A percentile compares a stretch with the other conserved stretches of the same genome.
Evolutionary conservation across 129 eudicot genomes (phyloP).

Genomic region (Flaveria robusta): DNA sequence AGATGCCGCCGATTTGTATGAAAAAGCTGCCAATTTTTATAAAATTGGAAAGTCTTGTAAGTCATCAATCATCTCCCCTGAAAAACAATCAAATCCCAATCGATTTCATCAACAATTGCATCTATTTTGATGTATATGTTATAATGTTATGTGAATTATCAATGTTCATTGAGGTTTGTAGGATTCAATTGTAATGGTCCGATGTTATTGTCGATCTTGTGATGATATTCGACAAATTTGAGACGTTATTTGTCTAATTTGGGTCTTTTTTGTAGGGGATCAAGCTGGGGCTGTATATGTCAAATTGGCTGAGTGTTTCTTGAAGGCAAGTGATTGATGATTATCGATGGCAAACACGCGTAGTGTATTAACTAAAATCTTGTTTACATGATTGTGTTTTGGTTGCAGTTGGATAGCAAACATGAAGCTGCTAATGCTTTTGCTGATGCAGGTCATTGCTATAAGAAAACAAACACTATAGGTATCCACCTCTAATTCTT

Average conservation of each 20-base stretch:
- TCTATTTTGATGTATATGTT: not conserved
- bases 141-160: not conserved
- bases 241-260: not conserved
- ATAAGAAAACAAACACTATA: conserved; percentile 12
- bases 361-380: not conserved
- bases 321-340: conserved; percentile 9
- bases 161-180: not conserved
- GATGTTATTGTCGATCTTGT: not conserved
- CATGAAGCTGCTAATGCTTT: conserved; percentile 15
- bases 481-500: not conserved
- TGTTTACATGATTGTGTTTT: not conserved
- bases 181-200: not conserved
- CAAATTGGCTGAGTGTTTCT: conserved; percentile 7
- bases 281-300: conserved; percentile 13
- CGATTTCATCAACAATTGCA: too few species aligned
- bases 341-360: not conserved
- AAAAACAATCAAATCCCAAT: not conserved
- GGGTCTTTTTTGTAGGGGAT: not conserved
- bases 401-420: conserved; percentile 9
- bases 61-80: not conserved
- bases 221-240: not conserved
- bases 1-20: conserved; percentile 3
- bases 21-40: conserved; percentile 14
- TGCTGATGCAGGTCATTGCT: conserved; percentile 20
- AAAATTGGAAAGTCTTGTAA: conserved; percentile 11